phyloP scores from a whole-genome alignment of 768 basidiomycete genomes.

The Pholiota microspora region DNA sequence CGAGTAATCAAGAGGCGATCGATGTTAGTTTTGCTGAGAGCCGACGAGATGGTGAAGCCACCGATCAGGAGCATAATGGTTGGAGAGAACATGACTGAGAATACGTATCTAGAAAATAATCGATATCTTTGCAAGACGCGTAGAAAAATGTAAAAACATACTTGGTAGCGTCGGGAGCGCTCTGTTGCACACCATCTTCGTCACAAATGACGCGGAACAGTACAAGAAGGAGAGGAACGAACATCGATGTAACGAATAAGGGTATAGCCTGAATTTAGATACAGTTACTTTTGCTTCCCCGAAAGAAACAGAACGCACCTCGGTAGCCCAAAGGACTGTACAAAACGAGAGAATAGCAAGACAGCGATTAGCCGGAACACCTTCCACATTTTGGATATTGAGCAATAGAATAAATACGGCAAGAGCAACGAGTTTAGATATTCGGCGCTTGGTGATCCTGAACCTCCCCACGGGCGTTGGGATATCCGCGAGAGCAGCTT shows the following conservation, averaged over 20 bases:
- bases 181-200: slow-evolving; percentile 49
- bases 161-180: slow-evolving; percentile 78
- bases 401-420: slow-evolving; percentile 59
- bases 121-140: slow-evolving; percentile 2
- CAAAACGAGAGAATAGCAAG: slow-evolving; percentile 88
- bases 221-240: slow-evolving; percentile 88
- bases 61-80: slow-evolving; percentile 99
- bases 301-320: slow-evolving; percentile 52
- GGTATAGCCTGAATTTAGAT: slow-evolving; percentile 76
- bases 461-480: slow-evolving; percentile 67
- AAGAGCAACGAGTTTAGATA: slow-evolving; percentile 58
- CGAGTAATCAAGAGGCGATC: slow-evolving; percentile 90
- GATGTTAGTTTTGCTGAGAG: slow-evolving; percentile 92
- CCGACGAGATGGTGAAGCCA: slow-evolving; percentile 97
- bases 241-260: slow-evolving; percentile 92
- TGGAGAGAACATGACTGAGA: slow-evolving; percentile 94
- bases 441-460: slow-evolving; percentile 58
- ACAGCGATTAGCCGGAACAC: slow-evolving; percentile 79
- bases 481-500: slow-evolving; percentile 49
- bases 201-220: slow-evolving; percentile 75
- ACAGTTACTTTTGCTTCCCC: not conserved
- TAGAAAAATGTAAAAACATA: slow-evolving; percentile 34
- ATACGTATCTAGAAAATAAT: slow-evolving; percentile 63
- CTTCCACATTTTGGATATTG: slow-evolving; percentile 56
- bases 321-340: slow-evolving; percentile 94